Percentiles rank a stretch among this genome's conserved stretches.
These are phyloP conservation scores for Pueraria montana DNA, from an alignment of 306 rosid genomes.

Conservation along the genomic window DNA sequence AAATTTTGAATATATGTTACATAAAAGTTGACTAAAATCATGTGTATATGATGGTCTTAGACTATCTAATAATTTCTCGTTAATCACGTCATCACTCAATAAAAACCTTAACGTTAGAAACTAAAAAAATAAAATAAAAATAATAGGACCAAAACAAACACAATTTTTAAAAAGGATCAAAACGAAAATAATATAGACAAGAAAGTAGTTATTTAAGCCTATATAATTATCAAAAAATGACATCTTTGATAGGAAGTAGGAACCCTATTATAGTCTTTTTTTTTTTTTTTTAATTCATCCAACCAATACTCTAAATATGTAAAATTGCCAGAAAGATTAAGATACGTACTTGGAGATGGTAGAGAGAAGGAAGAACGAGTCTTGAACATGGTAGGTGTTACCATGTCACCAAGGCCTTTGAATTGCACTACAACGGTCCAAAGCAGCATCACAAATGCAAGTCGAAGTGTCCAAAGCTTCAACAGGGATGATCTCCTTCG, in stretches of 20 bases:
- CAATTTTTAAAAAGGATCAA: not conserved
- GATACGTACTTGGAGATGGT: conserved; percentile 51
- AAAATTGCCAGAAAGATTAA: not conserved
- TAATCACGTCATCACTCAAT: not conserved
- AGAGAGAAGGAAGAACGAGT: conserved; percentile 40
- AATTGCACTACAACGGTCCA: conserved; percentile 63
- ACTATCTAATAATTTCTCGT: no score
- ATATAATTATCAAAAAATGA: not conserved
- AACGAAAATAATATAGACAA: not conserved
- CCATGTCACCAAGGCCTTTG: conserved; percentile 45
- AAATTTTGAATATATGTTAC: no score
- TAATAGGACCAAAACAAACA: not conserved
- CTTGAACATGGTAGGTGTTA: conserved; percentile 45
- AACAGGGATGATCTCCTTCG: conserved; percentile 30
- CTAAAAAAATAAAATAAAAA: not conserved
- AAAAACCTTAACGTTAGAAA: not conserved
- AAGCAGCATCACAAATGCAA: conserved; percentile 51
- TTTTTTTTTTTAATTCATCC: not conserved
- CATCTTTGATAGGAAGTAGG: not conserved
- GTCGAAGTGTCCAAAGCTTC: conserved; percentile 61
- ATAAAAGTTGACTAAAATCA: no score
- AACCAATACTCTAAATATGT: not conserved
- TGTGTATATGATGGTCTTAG: no score
- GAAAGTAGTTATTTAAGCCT: not conserved
- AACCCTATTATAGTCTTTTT: not conserved